Base-by-base conservation (phyloP, 345 rosid species). In the Jatropha curcas region DNA sequence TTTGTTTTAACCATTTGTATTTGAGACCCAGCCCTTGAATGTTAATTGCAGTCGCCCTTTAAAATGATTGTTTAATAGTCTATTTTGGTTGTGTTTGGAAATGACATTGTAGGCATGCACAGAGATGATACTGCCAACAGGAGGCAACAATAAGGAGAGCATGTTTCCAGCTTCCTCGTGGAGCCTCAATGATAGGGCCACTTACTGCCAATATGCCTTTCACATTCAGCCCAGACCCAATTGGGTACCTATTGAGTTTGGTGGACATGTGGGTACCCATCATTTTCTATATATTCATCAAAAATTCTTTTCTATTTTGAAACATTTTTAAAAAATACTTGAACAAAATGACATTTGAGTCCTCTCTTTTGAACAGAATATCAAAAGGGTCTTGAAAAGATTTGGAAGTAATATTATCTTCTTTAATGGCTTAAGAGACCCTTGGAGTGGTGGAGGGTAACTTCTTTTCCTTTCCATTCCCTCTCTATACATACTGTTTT, bases 381-480 rank as follows among this genome's bases (percentile, higher is more conserved):
- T 89, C 50, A 61, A 72, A 74, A 72, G 77, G 68, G 79, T 80
- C 3, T 77, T 89, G 82, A 87, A 59, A 68, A 86, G 89, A 67
- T 83, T 77, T 67, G 91, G 79, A 4, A 87, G 90, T 78, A 89
- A 87, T 37, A 86, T 89, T 10, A 86, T 87, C 76, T 86, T 89
- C 86, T 89, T 84, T 66, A 89, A 89, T 78, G 94, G 91, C 52
- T 70, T 87, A 72, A 83, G 91, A 82, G 94, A 87, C 65, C 94
- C 94, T 51, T 86, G 91, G 94, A 89, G 90, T 45, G 90, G 86
- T 52, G 94, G 91, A 75, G 91, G 90, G 88, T 82, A 66, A n/a
- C n/a, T 65, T 37, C 37, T 45, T 30, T 68, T 20, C 6, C 39
- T 55, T 13, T 64, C 35, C 20, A 27, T 31, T 33, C 17, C 62